These are phyloP conservation scores for Massariosphaeria phaeospora DNA, from an alignment of 495 filamentous ascomycete species.

Conservation along the genomic window DNA sequence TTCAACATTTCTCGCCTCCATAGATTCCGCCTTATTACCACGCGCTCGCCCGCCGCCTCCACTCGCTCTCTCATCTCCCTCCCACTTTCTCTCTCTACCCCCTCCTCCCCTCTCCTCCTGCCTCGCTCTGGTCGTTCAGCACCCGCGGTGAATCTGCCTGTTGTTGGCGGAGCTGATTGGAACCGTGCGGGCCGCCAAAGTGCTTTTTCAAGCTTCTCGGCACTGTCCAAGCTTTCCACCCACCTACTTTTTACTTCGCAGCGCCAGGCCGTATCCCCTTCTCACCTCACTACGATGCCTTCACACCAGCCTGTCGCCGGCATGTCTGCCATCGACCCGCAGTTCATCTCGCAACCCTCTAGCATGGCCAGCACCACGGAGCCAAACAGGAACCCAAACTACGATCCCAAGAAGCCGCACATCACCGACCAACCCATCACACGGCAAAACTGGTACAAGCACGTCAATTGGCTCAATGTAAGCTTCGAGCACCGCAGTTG, in stretches of 20 bases:
- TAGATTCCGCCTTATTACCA: background rate
- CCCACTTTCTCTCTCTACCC: conserved; percentile 8
- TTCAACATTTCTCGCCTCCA: background rate
- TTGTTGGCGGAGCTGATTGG: background rate
- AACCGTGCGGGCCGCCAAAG: background rate
- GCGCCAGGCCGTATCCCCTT: background rate
- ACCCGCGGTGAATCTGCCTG: conserved; percentile 2
- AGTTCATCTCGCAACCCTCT: conserved; percentile 35
- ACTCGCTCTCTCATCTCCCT: conserved; percentile 12
- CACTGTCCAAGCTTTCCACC: background rate
- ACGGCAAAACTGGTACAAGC: conserved; percentile 86
- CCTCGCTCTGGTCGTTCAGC: conserved; percentile 9
- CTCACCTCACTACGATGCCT: conserved; percentile 1
- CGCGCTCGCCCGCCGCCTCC: conserved; percentile 17
- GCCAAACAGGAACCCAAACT: conserved; percentile 39
- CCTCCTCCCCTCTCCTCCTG: conserved; percentile 16
- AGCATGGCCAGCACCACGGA: conserved; percentile 38
- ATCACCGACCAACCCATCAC: conserved; percentile 62
- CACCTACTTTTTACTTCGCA: background rate
- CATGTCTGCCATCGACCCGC: conserved; percentile 39
- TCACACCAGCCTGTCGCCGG: conserved; percentile 33
- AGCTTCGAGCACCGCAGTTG: background rate
- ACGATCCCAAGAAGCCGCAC: conserved; percentile 47
- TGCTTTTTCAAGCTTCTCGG: too few species aligned
- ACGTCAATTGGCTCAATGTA: conserved; percentile 76